Evolutionary conservation across 2,329 filamentous ascomycete species (phyloP).

Genomic region (Arthrobotrys musiformis): DNA sequence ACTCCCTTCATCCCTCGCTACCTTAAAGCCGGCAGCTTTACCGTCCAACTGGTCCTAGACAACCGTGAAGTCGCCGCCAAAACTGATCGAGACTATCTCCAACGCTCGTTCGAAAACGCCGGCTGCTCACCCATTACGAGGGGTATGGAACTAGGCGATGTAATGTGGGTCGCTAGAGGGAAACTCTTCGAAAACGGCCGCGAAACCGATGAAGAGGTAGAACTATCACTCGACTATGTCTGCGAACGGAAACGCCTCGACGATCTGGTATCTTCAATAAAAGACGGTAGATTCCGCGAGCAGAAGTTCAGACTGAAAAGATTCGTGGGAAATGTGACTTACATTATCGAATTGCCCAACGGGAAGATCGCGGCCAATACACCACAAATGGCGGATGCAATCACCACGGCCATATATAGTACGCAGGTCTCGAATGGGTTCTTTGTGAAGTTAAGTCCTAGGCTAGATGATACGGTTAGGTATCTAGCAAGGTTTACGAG

Average conservation of each 20-base stretch:
- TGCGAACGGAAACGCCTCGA: conserved; percentile 83
- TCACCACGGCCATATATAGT: conserved; percentile 78
- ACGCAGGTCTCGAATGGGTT: conserved; percentile 82
- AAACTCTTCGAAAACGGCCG: conserved; percentile 60
- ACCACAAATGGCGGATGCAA: conserved; percentile 65
- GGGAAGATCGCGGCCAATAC: conserved; percentile 17
- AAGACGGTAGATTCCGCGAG: conserved; percentile 83
- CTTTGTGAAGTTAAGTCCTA: conserved; percentile 79
- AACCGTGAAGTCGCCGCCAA: conserved; percentile 76
- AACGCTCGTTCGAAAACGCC: conserved; percentile 75
- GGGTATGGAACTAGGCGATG: conserved; percentile 77
- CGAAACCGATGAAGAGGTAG: conserved; percentile 67
- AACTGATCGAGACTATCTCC: conserved; percentile 80
- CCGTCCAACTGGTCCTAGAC: conserved; percentile 78
- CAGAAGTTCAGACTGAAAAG: conserved; percentile 82
- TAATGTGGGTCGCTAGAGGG: conserved; percentile 81
- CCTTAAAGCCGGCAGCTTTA: conserved; percentile 74
- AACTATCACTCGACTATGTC: conserved; percentile 81
- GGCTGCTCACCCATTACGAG: conserved; percentile 75
- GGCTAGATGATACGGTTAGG: conserved; percentile 79
- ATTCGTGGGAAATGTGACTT: conserved; percentile 80
- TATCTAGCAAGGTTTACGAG: conserved; percentile 79
- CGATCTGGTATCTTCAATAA: conserved; percentile 81
- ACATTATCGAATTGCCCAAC: conserved; percentile 75
- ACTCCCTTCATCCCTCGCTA: conserved; percentile 69